Evolutionary conservation across 257 asterid species (phyloP).

Genomic region (Lavandula angustifolia): DNA sequence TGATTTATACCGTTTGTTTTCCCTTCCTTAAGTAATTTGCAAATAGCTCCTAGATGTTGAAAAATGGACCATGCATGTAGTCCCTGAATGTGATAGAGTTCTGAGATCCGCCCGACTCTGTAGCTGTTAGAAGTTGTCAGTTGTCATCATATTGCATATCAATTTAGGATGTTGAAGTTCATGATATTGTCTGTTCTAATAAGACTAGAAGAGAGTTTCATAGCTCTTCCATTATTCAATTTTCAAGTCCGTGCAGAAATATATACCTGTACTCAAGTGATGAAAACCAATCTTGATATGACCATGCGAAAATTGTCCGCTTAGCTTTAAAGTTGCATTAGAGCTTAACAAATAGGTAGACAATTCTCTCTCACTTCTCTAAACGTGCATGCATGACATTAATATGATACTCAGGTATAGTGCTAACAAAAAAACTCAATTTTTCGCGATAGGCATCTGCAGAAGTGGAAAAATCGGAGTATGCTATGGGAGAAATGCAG

Average conservation of each 20-base stretch:
- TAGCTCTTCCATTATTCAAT: background rate
- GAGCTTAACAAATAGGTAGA: background rate
- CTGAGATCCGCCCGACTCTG: too few relatives aligned
- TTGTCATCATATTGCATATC: too few relatives aligned
- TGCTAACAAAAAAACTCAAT: background rate
- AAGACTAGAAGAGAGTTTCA: too few relatives aligned
- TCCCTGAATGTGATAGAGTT: too few relatives aligned
- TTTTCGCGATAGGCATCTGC: conserved; percentile 51
- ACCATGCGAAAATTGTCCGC: background rate
- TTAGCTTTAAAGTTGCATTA: background rate
- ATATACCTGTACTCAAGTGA: background rate
- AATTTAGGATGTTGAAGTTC: too few relatives aligned
- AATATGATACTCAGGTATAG: background rate
- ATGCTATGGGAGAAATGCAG: conserved; percentile 97
- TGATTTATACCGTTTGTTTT: background rate
- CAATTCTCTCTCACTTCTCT: background rate
- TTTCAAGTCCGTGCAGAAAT: background rate
- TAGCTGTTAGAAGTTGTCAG: too few relatives aligned
- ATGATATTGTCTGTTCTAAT: background rate
- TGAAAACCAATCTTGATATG: background rate
- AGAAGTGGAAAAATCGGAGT: conserved; percentile 71
- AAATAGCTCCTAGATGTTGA: background rate
- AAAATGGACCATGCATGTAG: background rate
- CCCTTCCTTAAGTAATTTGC: background rate
- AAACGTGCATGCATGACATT: background rate